Conservation (phyloP, 106 monocot genomes). For the Alisma plantagoaquatica region DNA sequence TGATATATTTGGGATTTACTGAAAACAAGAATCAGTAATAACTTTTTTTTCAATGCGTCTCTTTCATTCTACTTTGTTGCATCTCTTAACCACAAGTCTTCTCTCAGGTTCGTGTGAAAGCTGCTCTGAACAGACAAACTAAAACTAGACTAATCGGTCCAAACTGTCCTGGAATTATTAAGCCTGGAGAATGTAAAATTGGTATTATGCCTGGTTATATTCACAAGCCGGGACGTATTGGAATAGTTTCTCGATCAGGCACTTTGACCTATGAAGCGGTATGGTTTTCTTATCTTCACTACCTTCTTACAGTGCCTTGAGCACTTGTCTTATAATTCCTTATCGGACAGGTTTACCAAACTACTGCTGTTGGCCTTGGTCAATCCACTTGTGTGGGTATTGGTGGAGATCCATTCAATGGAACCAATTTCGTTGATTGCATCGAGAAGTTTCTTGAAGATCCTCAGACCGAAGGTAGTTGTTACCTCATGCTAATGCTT, state of each 20-base stretch:
- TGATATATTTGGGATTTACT: too few relatives aligned
- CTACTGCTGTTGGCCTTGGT: slow-evolving; percentile 91
- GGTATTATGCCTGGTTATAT: slow-evolving; percentile 98
- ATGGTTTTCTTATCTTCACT: slow-evolving; percentile 6
- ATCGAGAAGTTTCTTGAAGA: slow-evolving; percentile 67
- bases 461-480: slow-evolving; percentile 88
- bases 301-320: not conserved
- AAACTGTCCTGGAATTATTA: too few relatives aligned
- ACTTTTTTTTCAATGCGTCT: too few relatives aligned
- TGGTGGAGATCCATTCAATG: too few relatives aligned
- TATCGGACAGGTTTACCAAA: slow-evolving; percentile 89
- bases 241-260: slow-evolving; percentile 86
- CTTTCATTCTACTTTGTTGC: too few relatives aligned
- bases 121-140: slow-evolving; percentile 83
- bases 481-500: too few relatives aligned
- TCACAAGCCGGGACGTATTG: slow-evolving; percentile 87
- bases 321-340: slow-evolving; percentile 2
- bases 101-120: slow-evolving; percentile 73
- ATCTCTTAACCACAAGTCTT: not conserved
- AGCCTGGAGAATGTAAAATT: too few relatives aligned
- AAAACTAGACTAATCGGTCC: slow-evolving; percentile 91
- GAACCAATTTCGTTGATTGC: slow-evolving; percentile 90
- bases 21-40: too few relatives aligned
- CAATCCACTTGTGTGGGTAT: too few relatives aligned
- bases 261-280: slow-evolving; percentile 97